Evolutionary conservation across 441 rosid genomes (phyloP).

Genomic region (Pelargonium hybrid): DNA sequence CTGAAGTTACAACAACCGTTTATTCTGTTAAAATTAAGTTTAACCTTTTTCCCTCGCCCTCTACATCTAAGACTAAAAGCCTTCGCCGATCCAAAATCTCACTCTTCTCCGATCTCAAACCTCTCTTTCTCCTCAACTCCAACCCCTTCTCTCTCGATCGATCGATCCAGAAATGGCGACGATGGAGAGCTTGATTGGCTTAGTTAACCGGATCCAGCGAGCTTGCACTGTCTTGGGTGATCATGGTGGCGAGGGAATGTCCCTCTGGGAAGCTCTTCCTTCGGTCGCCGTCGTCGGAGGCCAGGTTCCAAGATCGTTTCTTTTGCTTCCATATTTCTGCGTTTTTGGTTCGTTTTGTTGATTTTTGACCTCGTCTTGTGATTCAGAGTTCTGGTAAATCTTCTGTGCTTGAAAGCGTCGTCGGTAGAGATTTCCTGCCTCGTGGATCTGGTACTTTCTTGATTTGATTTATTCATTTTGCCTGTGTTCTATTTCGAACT

Average conservation of each 20-base stretch:
- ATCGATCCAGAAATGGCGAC: constrained; percentile 51
- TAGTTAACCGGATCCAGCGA: constrained; percentile 91
- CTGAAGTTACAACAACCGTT: no score
- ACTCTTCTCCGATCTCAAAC: neutral
- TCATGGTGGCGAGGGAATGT: constrained; percentile 95
- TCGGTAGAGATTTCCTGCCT: constrained; percentile 93
- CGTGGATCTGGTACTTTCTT: constrained; percentile 80
- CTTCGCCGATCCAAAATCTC: no score
- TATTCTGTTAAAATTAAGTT: no score
- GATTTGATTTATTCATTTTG: neutral
- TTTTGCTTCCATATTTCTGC: neutral
- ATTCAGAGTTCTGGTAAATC: constrained; percentile 91
- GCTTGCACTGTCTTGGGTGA: constrained; percentile 95
- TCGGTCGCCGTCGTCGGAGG: constrained; percentile 98
- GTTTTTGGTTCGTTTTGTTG: neutral
- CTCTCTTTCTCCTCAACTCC: neutral
- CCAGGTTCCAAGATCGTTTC: constrained; percentile 40
- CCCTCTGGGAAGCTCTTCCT: constrained; percentile 99
- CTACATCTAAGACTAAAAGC: no score
- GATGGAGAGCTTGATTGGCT: constrained; percentile 87
- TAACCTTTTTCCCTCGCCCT: no score
- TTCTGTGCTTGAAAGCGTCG: constrained; percentile 90
- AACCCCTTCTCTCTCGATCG: neutral
- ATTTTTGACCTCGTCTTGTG: neutral
- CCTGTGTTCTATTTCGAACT: neutral